A percentile compares a stretch with the other conserved stretches of the same genome.
phyloP scores from a whole-genome alignment of 1,284 basidiomycete genomes.

The Thecaphora frezii region DNA sequence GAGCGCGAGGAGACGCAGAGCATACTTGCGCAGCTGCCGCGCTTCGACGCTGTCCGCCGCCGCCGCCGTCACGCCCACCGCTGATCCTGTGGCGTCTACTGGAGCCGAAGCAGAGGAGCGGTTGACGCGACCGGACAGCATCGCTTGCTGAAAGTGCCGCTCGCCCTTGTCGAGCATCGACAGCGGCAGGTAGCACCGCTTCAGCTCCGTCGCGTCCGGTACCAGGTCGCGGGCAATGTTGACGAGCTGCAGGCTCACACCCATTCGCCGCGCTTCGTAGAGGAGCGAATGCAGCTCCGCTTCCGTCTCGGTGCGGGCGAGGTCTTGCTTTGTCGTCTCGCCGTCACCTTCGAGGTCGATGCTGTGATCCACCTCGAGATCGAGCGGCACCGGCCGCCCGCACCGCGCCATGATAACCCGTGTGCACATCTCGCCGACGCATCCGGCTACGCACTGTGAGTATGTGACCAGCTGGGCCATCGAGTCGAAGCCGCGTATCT shows the following conservation, averaged over 20 bases:
- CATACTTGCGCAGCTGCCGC: constrained; percentile 26
- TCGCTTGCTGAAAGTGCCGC: constrained; percentile 11
- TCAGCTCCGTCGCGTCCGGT: constrained; percentile 34
- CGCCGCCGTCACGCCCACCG: too few species aligned
- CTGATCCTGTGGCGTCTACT: neutral
- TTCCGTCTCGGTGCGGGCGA: constrained; percentile 5
- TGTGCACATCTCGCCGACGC: constrained; percentile 51
- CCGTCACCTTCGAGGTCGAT: constrained; percentile 4
- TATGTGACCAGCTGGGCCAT: constrained; percentile 45
- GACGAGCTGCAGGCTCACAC: constrained; percentile 51
- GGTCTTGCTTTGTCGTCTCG: neutral
- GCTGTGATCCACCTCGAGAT: constrained; percentile 20
- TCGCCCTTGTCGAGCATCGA: constrained; percentile 21
- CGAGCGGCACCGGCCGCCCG: constrained; percentile 18
- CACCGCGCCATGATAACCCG: constrained; percentile 41
- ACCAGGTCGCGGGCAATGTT: constrained; percentile 51
- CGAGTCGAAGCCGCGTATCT: constrained; percentile 9
- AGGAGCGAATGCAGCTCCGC: constrained; percentile 21
- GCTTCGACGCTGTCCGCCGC: constrained; percentile 8
- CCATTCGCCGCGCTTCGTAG: constrained; percentile 45
- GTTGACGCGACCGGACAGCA: constrained; percentile 8
- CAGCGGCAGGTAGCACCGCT: constrained; percentile 42
- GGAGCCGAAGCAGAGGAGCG: neutral
- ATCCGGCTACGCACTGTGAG: constrained; percentile 48
- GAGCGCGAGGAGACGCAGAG: constrained; percentile 21